phyloP scores from a whole-genome alignment of 345 rosid species.

The Aquilaria yunnanensis region DNA sequence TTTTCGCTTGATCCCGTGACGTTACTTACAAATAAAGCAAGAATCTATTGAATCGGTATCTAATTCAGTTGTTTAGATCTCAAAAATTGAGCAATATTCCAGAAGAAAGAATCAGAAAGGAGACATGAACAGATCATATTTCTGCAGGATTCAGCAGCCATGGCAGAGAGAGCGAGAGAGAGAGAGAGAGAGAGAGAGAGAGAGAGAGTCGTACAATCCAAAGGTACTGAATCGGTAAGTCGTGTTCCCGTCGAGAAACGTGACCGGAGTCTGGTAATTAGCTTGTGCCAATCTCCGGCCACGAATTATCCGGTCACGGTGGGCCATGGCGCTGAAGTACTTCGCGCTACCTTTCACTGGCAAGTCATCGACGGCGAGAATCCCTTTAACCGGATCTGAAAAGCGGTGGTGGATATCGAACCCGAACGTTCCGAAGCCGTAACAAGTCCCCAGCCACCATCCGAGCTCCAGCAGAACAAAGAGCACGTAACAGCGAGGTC shows the following conservation, averaged over 20 bases:
- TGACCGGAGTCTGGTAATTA: conserved; percentile 44
- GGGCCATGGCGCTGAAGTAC: conserved; percentile 63
- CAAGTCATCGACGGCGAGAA: conserved; percentile 48
- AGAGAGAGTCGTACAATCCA: conserved; percentile 59
- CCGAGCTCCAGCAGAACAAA: conserved; percentile 4
- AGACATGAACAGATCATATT: background rate
- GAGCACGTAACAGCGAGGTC: no score
- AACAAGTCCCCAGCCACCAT: conserved; percentile 16
- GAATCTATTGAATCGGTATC: conserved; percentile 2
- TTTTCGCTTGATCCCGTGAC: conserved; percentile 1
- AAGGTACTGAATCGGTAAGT: conserved; percentile 39
- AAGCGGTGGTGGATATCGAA: conserved; percentile 74
- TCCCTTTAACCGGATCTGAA: conserved; percentile 70
- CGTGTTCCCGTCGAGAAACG: conserved; percentile 65
- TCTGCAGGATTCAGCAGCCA: conserved; percentile 1
- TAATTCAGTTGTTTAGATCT: conserved; percentile 7
- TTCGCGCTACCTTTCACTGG: conserved; percentile 59
- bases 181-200: background rate
- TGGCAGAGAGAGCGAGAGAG: background rate
- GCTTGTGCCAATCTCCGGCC: conserved; percentile 57
- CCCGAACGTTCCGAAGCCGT: conserved; percentile 53
- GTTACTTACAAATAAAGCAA: background rate
- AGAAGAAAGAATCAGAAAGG: background rate
- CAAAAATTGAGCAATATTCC: background rate
- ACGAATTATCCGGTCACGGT: conserved; percentile 61